Conservation (phyloP, 163 green algal species). For the Chlamydomonas reinhardtii region DNA sequence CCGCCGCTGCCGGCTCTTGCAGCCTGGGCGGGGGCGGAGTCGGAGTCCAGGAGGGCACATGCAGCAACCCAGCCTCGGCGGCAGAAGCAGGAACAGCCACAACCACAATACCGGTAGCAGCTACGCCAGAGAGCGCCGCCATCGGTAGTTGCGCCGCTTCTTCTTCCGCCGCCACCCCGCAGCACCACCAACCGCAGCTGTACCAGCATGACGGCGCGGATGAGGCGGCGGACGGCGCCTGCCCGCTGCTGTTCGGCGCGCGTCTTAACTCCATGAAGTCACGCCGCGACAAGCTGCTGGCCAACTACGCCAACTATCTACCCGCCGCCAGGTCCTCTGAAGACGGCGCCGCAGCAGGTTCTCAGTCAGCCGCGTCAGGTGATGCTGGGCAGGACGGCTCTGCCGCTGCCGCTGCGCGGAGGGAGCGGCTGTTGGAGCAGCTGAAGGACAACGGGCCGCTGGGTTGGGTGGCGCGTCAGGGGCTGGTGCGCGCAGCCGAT, state of each 20-base stretch:
- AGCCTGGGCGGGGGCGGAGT: not conserved
- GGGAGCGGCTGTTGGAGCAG: not conserved
- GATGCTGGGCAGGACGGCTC: no score
- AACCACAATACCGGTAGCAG: no score
- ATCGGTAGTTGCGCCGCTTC: no score
- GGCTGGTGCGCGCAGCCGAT: not conserved
- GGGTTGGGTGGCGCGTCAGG: slow-evolving; percentile 65
- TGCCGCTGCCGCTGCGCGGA: not conserved
- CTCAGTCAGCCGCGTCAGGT: no score
- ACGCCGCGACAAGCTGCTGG: slow-evolving; percentile 50
- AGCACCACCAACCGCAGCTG: no score
- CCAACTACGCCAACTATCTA: not conserved
- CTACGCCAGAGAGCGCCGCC: no score
- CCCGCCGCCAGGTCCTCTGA: no score
- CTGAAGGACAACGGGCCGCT: slow-evolving; percentile 29
- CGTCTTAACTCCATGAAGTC: slow-evolving; percentile 77
- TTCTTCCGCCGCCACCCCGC: no score
- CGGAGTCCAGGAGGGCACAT: not conserved
- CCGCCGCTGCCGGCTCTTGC: not conserved
- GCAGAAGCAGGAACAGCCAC: not conserved
- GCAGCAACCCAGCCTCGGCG: not conserved
- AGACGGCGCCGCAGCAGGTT: no score
- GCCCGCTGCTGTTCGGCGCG: slow-evolving; percentile 64
- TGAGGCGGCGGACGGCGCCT: slow-evolving; percentile 9
- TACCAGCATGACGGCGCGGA: not conserved